A percentile compares a stretch with the other conserved stretches of the same genome.
Evolutionary conservation across 306 rosid species (phyloP).

Genomic region (Lotus japonicus): DNA sequence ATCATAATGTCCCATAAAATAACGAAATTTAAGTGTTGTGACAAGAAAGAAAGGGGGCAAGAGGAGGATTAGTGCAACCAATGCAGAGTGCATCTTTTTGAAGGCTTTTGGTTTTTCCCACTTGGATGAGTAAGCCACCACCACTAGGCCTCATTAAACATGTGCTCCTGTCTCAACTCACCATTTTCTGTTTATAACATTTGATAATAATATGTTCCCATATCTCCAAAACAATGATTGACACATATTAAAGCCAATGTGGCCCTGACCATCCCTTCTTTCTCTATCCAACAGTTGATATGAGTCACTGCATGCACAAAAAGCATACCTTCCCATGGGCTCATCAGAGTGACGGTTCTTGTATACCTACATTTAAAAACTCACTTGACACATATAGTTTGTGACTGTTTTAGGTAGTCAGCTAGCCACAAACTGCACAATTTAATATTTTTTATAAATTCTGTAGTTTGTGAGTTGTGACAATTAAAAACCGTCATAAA

Average conservation of each 20-base stretch:
- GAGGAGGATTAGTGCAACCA: slow-evolving; percentile 5
- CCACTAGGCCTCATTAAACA: slow-evolving; percentile 20
- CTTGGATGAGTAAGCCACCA: slow-evolving; percentile 14
- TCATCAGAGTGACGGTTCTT: too few species aligned
- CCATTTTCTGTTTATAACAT: not conserved
- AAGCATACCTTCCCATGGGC: not conserved
- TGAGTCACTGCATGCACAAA: slow-evolving; percentile 6
- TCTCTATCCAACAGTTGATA: not conserved
- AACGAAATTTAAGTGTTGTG: not conserved
- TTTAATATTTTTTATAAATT: too few species aligned
- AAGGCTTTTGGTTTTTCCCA: slow-evolving; percentile 11
- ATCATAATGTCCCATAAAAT: slow-evolving; percentile 12
- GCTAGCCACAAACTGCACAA: too few species aligned
- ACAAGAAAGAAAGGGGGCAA: slow-evolving; percentile 15
- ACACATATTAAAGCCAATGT: not conserved
- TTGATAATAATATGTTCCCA: slow-evolving; percentile 3
- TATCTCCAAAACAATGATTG: slow-evolving; percentile 25
- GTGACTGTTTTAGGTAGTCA: too few species aligned
- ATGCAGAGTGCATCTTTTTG: slow-evolving; percentile 21
- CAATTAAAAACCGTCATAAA: too few species aligned
- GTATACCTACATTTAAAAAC: too few species aligned
- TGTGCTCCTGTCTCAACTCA: slow-evolving; percentile 21
- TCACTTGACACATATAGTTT: too few species aligned
- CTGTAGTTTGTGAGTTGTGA: too few species aligned
- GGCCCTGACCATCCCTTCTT: not conserved